Evolutionary conservation across 495 filamentous ascomycete genomes (phyloP), one percentile per base, ranked within the genome.

Genomic region (Daldinia decipiens): DNA sequence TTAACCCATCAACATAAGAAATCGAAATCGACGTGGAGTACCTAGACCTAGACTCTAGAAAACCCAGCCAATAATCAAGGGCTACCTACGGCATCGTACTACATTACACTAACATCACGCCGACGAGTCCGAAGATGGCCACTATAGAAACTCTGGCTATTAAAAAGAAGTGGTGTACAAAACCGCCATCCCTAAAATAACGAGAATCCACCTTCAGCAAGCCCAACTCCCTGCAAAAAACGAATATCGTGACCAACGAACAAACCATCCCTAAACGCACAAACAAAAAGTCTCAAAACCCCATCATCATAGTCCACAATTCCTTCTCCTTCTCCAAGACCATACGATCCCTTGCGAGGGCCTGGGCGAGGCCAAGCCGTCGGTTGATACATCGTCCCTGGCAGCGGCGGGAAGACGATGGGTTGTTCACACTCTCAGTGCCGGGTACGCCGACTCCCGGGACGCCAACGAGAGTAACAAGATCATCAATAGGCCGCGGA

Each of bases 301-400:
- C 59, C 45, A 62, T 62, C 59, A 68, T 68, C 58, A 52, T 58
- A 9, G 51, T 63, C 66, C 66, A 69, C 3, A 69, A 1, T n/a
- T 57, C 66, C 32, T 53, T 53, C 58, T 69, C 66, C 24, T 9
- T 53, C 19, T 57, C 38, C 36, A 69, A n/a, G 31, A 69, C 4
- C 15, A 9, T 11, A 12, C 54, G 66, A 17, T 69, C 66, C 2
- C 15, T 51, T 1, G 21, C 32, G 0, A 62, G 43, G 11, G 45
- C 17, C 17, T 58, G 34, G 9, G 31, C 12, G 11, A 63, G 26
- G 17, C 21, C 40, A 13, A 43, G 21, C 0, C 17, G 26, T 26
- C 9, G 29, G 29, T 66, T 59, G 15, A 19, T 47, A 24, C 17
- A 24, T 12, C 9, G 43, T 5, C 43, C 43, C 19, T 11, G 17